Conservation (phyloP, 805 yeast species). For the Cyberlindnera galapagoensis region DNA sequence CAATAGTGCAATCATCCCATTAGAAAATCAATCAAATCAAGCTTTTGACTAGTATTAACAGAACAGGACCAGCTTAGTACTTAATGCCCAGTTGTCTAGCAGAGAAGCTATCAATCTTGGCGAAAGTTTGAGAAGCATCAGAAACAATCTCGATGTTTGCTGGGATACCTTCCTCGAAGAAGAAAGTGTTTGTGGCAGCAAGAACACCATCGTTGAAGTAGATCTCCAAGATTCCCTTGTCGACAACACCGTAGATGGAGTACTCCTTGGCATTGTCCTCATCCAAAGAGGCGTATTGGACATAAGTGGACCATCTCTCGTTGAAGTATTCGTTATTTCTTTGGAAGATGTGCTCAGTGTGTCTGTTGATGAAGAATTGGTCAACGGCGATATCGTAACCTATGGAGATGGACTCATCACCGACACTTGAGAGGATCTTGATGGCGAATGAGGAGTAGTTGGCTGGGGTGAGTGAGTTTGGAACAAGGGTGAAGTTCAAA, state of each 20-base stretch:
- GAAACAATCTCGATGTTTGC: constrained; percentile 11
- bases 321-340: constrained; percentile 23
- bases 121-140: constrained; percentile 7
- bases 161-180: constrained; percentile 19
- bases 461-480: constrained; percentile 1
- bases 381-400: constrained; percentile 23
- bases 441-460: constrained; percentile 14
- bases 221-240: constrained; percentile 26
- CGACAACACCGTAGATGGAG: constrained; percentile 26
- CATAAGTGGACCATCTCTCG: constrained; percentile 21
- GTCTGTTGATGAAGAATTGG: constrained; percentile 25
- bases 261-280: constrained; percentile 15
- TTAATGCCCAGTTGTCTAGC: too few species aligned
- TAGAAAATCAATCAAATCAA: too few species aligned
- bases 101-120: constrained; percentile 2
- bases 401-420: constrained; percentile 18
- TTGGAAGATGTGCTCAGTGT: constrained; percentile 19
- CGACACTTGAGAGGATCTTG: constrained; percentile 16
- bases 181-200: constrained; percentile 26
- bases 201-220: constrained; percentile 26
- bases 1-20: too few species aligned
- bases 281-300: constrained; percentile 16
- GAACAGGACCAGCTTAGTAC: too few species aligned
- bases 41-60: too few species aligned
- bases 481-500: constrained; percentile 19